Percentiles rank a stretch among this genome's conserved stretches.
These are phyloP conservation scores for Lentinula guzmanii DNA, from an alignment of 768 basidiomycete species.

Conservation along the genomic window DNA sequence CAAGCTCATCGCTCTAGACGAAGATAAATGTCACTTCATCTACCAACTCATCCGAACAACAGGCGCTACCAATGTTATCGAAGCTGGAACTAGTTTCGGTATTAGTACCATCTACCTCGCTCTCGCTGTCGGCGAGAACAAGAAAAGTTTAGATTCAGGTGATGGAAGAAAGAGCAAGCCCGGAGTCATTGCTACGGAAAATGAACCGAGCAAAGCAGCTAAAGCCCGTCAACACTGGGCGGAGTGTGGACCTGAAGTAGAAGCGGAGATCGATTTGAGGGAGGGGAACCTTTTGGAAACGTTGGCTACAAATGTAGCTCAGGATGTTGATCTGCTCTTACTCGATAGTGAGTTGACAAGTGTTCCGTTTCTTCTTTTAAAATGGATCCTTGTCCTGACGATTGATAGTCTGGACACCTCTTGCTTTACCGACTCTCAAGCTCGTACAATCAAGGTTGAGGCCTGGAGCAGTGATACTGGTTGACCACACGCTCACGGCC, in stretches of 20 bases:
- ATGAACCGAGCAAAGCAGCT: conserved; percentile 4
- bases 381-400: background rate
- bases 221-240: conserved; percentile 2
- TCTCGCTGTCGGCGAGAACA: conserved; percentile 6
- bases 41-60: conserved; percentile 7
- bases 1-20: conserved; percentile 8
- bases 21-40: conserved; percentile 8
- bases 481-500: background rate
- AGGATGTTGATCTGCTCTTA: conserved; percentile 6
- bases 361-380: background rate
- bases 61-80: conserved; percentile 7
- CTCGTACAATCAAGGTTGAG: conserved; percentile 5
- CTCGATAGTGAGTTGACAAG: conserved; percentile 1
- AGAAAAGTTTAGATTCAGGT: background rate
- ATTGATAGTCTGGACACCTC: conserved; percentile 5
- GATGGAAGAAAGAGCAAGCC: background rate
- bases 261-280: background rate
- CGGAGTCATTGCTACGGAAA: conserved; percentile 9
- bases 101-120: conserved; percentile 6
- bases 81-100: conserved; percentile 8
- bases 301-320: background rate
- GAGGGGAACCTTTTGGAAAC: conserved; percentile 6
- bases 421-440: conserved; percentile 8
- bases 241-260: conserved; percentile 1
- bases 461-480: background rate